Evolutionary conservation across 75 land plant genomes (phyloP).

Genomic region (Sequoia sempervirens): DNA sequence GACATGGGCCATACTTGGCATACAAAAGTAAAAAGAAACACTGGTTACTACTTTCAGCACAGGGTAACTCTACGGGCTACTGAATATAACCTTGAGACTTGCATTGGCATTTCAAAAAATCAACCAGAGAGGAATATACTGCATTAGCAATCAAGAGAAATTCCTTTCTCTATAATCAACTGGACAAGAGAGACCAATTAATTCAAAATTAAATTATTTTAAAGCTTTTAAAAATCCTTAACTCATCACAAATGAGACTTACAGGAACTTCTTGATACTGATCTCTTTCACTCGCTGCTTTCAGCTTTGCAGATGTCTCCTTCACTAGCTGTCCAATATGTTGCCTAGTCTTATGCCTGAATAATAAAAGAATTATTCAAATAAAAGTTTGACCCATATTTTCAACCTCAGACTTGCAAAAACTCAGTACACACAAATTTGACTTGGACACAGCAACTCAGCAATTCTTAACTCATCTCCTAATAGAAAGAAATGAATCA

Average conservation of each 20-base stretch:
- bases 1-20: not conserved
- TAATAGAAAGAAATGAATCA: too few relatives aligned
- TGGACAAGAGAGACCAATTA: not conserved
- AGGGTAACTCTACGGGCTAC: not conserved
- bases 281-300: constrained; percentile 48
- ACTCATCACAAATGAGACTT: not conserved
- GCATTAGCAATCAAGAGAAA: not conserved
- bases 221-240: not conserved
- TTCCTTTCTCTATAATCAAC: not conserved
- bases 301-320: constrained; percentile 71
- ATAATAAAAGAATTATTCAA: not conserved
- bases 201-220: not conserved
- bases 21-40: not conserved
- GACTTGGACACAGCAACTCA: too few relatives aligned
- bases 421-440: too few relatives aligned
- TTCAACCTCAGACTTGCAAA: too few relatives aligned
- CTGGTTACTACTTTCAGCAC: not conserved
- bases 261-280: constrained; percentile 28
- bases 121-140: not conserved
- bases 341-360: constrained; percentile 57
- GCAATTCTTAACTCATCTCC: too few relatives aligned
- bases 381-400: not conserved
- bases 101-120: not conserved
- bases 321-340: constrained; percentile 51
- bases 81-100: not conserved